Evolutionary conservation across 2,329 filamentous ascomycete genomes (phyloP), one percentile per base, ranked within the genome.

Genomic region (Chrysoporthe puriensis): DNA sequence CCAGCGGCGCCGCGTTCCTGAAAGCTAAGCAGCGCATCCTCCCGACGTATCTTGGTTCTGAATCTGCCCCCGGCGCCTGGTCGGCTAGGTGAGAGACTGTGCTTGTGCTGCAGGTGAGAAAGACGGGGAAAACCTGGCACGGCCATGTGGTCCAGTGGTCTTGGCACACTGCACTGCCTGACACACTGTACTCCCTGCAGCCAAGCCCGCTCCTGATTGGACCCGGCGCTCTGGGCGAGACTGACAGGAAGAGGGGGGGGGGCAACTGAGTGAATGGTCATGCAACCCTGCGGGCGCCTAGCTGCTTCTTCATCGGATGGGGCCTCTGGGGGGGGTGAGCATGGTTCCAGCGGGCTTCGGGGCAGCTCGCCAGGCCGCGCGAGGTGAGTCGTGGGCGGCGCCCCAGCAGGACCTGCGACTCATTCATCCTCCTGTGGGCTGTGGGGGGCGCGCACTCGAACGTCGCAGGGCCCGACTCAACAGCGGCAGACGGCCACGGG

Each of bases 151-250:
- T 59, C 48, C 36, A 44, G 36, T 11, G 21, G 50, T 62, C 42
- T 62, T 46, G 60, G 60, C 59, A 36, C 42, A 11, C 26, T 56
- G 57, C 46, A 62, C 54, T 59, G 43, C 59, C 42, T 21, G 40
- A 66, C 66, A 61, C 66, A 68, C 63, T 62, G 66, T 66, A 54
- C 18, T 4, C n/a, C 34, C 18, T 21, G 34, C 21, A n/a, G 18
- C 34, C n/a, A 48, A 13, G 16, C n/a, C 21, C 9, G 34, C 11
- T 40, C 44, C 50, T 63, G 42, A 70, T 68, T 70, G 66, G 68
- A 60, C 66, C 68, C 68, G 36, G 66, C 66, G 48, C 52, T 66
- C 65, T 69, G 68, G 68, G 58, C 63, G 48, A 48, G 13, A 42
- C 34, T 54, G 36, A 63, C 57, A 40, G 42, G 36, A 60, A 44